Base-by-base conservation (phyloP, 805 yeast species). In the Candida qinlingensis region DNA sequence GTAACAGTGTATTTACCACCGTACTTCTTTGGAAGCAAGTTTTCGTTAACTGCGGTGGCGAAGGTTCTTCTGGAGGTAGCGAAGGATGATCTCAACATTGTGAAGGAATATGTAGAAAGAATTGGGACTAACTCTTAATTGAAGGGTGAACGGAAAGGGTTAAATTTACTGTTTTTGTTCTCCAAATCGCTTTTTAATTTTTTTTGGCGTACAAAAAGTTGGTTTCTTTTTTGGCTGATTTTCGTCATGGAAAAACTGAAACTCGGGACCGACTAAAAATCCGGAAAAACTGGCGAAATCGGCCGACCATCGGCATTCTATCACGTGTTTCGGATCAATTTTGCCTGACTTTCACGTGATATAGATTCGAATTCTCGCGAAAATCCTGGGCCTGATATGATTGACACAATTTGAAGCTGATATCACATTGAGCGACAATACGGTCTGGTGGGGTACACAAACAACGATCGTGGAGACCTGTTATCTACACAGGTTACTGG, bases 1-100 rank as follows among this genome's bases (percentile, higher is more conserved):
- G 99, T 92, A 50, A 94, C 97, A 46, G 92, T 87, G 77, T 81
- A 91, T 67, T 84, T 84, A 54, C 97, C 96, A 60, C 98, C 98
- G 73, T 88, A 90, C 72, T 87, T 86, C 75, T 88, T 88, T 63
- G 96, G 95, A 63, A 87, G 75, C 55, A 78, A 77, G 52, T 77
- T 62, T 66, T 81, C 86, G 47, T 85, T 76, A 47, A 58, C 59
- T 30, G 82, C 70, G 44, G 88, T 76, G 51, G 89, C 86, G 42
- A 73, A 58, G 31, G 76, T 51, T 65, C 71, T 68, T 54, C 62
- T 67, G 43, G 52, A 49, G 37, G 42, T 44, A 36, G 59, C 45
- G 47, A 63, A 30, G 19, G 62, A 44, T 42, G 64, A 53, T 62
- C 66, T 60, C 37, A 66, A 53, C 72, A 69, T 69, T 45, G 47